Evolutionary conservation across 768 basidiomycete species (phyloP), one percentile per base, ranked within the genome.

Genomic region (Naematelia aurantialba): DNA sequence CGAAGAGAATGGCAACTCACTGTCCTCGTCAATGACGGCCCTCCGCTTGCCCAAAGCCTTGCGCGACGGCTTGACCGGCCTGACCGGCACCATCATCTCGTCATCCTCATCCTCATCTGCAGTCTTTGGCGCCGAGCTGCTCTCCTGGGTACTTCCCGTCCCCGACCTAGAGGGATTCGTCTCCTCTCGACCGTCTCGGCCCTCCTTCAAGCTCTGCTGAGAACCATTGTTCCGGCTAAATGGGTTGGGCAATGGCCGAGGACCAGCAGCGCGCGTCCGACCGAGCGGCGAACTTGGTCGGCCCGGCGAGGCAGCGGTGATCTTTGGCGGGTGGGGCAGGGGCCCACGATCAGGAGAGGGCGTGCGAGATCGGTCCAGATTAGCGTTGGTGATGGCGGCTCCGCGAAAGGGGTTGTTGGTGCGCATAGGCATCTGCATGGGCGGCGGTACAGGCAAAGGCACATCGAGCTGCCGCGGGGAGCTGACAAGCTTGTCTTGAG

Each of bases 21-120:
- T 73, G 21, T 67, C 67, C 45, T 83, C 84, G 8, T 68, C 67
- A 0, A 60, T 60, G 1, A 85, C 76, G 14, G 86, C 83, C 66
- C 80, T 82, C 65, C 89, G 82, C 79, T 94, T 96, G 17, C 91
- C 91, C 1, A 92, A 81, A 2, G 91, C 90, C 74, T 93, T 96
- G 31, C 83, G 87, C 73, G 89, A 91, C 0, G 89, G 91, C 63
- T 82, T 81, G 11, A 81, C 68, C n/a, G 82, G 83, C 17, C 60
- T 66, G 12, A 60, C 52, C 5, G 63, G 61, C 49, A 66, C 48
- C 3, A 63, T 54, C 8, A 62, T 58, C 5, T 70, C 72, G 19
- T 76, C 76, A 3, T 67, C 61, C 0, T 55, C 68, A 21, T 60
- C 51, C 19, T 44, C 55, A 50, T 59, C 61, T 19, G 49, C 34